Evolutionary conservation across 2,329 filamentous ascomycete genomes (phyloP).

Genomic region (Penicillium hesseltinei): DNA sequence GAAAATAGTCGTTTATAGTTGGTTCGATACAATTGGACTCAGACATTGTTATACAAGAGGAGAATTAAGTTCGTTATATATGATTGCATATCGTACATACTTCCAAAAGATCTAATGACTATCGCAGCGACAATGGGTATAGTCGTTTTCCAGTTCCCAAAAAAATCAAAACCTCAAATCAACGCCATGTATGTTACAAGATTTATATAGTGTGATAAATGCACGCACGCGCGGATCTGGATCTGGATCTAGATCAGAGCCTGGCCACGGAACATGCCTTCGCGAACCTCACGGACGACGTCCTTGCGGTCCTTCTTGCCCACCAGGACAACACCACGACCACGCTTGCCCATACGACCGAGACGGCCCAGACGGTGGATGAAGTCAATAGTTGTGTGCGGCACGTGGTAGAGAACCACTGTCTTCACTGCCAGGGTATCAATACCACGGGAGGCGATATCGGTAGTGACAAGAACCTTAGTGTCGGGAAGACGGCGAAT

Average conservation of each 20-base stretch:
- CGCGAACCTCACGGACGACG: conserved; percentile 85
- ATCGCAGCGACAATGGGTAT: conserved; percentile 15
- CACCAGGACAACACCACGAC: conserved; percentile 84
- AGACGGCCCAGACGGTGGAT: conserved; percentile 92
- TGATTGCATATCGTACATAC: conserved; percentile 12
- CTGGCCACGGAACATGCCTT: conserved; percentile 81
- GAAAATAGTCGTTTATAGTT: not conserved
- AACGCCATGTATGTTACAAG: conserved; percentile 24
- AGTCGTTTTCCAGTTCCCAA: conserved; percentile 10
- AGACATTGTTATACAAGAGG: not conserved
- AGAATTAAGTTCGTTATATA: conserved; percentile 11
- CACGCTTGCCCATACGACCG: conserved; percentile 87
- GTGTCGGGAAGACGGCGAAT: conserved; percentile 66
- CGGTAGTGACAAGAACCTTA: conserved; percentile 91
- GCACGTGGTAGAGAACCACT: conserved; percentile 95
- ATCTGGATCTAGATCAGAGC: conserved; percentile 61
- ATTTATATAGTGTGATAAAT: conserved; percentile 14
- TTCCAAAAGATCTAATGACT: conserved; percentile 11
- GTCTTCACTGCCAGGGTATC: conserved; percentile 89
- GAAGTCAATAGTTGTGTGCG: conserved; percentile 95
- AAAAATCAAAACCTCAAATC: conserved; percentile 8
- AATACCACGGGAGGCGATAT: conserved; percentile 87
- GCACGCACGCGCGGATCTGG: not conserved
- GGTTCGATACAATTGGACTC: not conserved
- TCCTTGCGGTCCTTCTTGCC: conserved; percentile 87